A percentile compares a stretch with the other conserved stretches of the same genome.
phyloP scores from a whole-genome alignment of 2,329 filamentous ascomycete species.

The Penicillium decumbens region DNA sequence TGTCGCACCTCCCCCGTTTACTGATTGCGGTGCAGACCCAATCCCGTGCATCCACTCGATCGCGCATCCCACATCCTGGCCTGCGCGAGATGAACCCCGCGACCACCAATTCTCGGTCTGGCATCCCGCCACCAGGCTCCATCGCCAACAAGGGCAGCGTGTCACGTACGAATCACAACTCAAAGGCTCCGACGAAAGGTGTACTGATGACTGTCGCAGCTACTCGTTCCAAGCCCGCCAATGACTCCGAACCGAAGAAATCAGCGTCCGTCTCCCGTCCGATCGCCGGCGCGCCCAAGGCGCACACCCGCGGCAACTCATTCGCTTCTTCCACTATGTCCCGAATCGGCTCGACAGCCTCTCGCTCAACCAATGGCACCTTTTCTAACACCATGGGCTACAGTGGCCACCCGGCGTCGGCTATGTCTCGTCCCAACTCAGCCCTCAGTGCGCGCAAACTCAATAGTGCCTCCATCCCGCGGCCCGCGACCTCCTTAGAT shows the following conservation, averaged over 20 bases:
- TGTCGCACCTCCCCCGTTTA: constrained; percentile 7
- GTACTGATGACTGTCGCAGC: constrained; percentile 41
- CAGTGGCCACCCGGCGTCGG: constrained; percentile 45
- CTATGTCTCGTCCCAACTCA: constrained; percentile 49
- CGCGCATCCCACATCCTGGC: constrained; percentile 31
- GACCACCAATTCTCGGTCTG: constrained; percentile 50
- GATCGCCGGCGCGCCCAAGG: constrained; percentile 41
- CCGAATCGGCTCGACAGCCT: constrained; percentile 40
- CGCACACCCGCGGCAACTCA: constrained; percentile 38
- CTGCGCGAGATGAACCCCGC: constrained; percentile 51
- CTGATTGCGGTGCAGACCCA: constrained; percentile 22
- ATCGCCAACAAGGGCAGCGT: constrained; percentile 48
- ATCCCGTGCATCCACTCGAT: constrained; percentile 24
- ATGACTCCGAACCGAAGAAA: constrained; percentile 44
- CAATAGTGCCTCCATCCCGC: constrained; percentile 41
- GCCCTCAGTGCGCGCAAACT: constrained; percentile 50
- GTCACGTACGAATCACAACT: constrained; percentile 25
- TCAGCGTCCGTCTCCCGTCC: constrained; percentile 24
- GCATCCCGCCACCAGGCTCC: constrained; percentile 43
- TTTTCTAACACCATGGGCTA: constrained; percentile 58
- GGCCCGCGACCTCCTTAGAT: constrained; percentile 42
- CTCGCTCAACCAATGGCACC: constrained; percentile 45
- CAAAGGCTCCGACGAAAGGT: constrained; percentile 7
- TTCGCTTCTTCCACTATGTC: constrained; percentile 37
- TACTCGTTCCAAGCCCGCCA: constrained; percentile 46